Percentiles rank a stretch among this genome's conserved stretches.
These are phyloP conservation scores for Phytophthora cryptogea DNA, from an alignment of 352 stramenopile genomes.

Conservation along the genomic window DNA sequence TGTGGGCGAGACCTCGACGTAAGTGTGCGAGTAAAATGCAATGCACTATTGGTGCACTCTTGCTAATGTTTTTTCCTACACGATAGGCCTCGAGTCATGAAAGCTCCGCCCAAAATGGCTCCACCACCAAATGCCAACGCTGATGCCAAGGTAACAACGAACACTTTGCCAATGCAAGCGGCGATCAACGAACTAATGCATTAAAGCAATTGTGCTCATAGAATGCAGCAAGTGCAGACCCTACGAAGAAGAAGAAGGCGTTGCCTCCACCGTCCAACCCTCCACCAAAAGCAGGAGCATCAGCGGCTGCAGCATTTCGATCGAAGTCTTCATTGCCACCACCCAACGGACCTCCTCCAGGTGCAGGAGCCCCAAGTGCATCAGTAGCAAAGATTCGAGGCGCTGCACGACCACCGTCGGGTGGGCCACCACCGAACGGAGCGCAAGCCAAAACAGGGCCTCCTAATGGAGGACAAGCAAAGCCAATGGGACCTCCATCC, in stretches of 20 bases:
- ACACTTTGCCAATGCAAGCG: background rate
- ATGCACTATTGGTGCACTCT: background rate
- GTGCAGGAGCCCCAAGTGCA: conserved; percentile 50
- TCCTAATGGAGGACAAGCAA: conserved; percentile 31
- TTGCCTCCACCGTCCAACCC: conserved; percentile 70
- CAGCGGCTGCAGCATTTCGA: conserved; percentile 66
- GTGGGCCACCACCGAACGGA: conserved; percentile 35
- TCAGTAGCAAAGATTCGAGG: conserved; percentile 80
- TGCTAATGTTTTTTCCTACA: background rate
- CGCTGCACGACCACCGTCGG: conserved; percentile 50
- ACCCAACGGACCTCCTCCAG: conserved; percentile 64
- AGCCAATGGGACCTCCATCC: conserved; percentile 27
- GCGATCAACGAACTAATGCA: background rate
- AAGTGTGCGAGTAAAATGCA: conserved; percentile 3
- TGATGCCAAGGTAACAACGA: conserved; percentile 36
- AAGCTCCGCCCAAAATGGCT: conserved; percentile 45
- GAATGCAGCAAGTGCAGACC: conserved; percentile 26
- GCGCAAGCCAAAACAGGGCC: conserved; percentile 41
- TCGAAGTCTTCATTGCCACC: conserved; percentile 67
- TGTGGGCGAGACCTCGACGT: conserved; percentile 21
- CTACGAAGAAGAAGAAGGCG: conserved; percentile 64
- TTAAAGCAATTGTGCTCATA: background rate
- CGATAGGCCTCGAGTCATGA: conserved; percentile 29
- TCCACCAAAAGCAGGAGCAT: conserved; percentile 58
- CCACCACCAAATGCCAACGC: conserved; percentile 29